phyloP scores from a whole-genome alignment of 2,329 filamentous ascomycete species.

The Aspergillus tamarii region DNA sequence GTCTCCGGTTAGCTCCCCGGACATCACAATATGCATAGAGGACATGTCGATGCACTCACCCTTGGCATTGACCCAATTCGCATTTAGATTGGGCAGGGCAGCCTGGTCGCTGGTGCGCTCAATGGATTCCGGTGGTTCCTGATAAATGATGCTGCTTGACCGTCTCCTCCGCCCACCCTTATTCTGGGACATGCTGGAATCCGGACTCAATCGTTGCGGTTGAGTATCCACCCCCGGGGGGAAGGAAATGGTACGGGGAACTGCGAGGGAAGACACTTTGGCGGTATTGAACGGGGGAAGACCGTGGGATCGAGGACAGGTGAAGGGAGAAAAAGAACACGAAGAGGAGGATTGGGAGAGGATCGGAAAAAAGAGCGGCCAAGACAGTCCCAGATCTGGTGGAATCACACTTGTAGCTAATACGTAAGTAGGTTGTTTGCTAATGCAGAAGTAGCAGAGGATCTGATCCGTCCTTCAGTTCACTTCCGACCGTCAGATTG shows the following conservation, averaged over 20 bases:
- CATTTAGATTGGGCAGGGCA: constrained; percentile 91
- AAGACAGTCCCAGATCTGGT: constrained; percentile 26
- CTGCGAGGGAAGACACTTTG: constrained; percentile 93
- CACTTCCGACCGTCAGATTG: constrained; percentile 14
- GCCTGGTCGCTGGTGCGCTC: constrained; percentile 98
- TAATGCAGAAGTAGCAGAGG: constrained; percentile 5
- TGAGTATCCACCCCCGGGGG: constrained; percentile 78
- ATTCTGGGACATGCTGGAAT: constrained; percentile 65
- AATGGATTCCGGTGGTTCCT: constrained; percentile 92
- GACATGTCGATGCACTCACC: constrained; percentile 61
- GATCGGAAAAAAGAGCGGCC: constrained; percentile 28
- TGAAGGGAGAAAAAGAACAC: constrained; percentile 25
- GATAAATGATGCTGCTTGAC: constrained; percentile 98
- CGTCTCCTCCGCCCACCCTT: constrained; percentile 80
- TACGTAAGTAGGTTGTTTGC: neutral
- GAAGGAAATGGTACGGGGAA: constrained; percentile 89
- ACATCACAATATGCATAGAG: neutral
- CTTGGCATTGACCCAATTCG: constrained; percentile 99
- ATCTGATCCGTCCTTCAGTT: constrained; percentile 4
- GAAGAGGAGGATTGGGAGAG: constrained; percentile 32
- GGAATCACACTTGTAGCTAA: neutral
- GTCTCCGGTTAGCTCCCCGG: constrained; percentile 22
- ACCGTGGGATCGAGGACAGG: constrained; percentile 6
- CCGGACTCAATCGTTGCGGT: constrained; percentile 56
- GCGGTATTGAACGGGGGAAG: constrained; percentile 67